Percentiles rank a stretch among this genome's conserved stretches.
These are phyloP conservation scores for Poa pratensis DNA, from an alignment of 176 grass and related monocot species.

Conservation along the genomic window DNA sequence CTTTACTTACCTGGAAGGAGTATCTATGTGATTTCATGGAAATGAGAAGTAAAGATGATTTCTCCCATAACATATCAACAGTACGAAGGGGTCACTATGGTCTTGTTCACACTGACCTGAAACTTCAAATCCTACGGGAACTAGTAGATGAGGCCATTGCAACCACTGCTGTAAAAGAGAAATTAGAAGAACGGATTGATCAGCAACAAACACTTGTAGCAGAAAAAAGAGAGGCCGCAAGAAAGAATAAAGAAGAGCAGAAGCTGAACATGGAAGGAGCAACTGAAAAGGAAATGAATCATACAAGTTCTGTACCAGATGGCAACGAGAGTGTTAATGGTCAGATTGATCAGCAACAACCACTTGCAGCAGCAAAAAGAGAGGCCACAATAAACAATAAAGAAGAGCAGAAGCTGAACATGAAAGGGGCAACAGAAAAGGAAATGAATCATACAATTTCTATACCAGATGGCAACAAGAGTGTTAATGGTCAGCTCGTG, in stretches of 20 bases:
- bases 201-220: constrained; percentile 61
- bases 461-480: constrained; percentile 26
- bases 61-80: constrained; percentile 57
- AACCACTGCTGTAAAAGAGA: constrained; percentile 67
- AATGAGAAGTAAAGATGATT: constrained; percentile 56
- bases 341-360: constrained; percentile 35
- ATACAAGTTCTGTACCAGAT: constrained; percentile 40
- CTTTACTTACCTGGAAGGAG: constrained; percentile 72
- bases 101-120: constrained; percentile 61
- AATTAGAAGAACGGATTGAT: constrained; percentile 68
- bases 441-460: constrained; percentile 44
- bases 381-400: constrained; percentile 62
- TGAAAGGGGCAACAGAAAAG: constrained; percentile 44
- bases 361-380: constrained; percentile 61
- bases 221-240: constrained; percentile 62
- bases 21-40: constrained; percentile 80
- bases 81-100: constrained; percentile 88
- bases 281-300: constrained; percentile 45
- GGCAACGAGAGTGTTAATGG: constrained; percentile 28
- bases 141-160: constrained; percentile 70
- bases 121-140: constrained; percentile 74
- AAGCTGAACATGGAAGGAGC: constrained; percentile 47
- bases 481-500: constrained; percentile 27
- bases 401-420: constrained; percentile 38
- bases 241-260: constrained; percentile 59